Evolutionary conservation across 1,284 basidiomycete genomes (phyloP), one percentile per base, ranked within the genome.

Genomic region (Malassezia yamatoensis): DNA sequence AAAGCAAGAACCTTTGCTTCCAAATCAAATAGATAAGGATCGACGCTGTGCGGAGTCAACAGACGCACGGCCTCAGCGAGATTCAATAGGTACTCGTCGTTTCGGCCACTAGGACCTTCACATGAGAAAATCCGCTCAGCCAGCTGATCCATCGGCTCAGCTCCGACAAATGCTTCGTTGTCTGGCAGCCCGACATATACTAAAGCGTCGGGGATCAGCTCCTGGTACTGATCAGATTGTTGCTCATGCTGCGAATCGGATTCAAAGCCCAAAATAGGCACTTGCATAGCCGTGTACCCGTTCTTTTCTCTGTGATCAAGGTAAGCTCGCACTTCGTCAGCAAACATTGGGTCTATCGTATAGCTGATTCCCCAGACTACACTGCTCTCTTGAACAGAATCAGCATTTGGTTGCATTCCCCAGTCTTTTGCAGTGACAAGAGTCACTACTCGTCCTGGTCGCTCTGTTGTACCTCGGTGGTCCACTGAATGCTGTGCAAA

Each of bases 401-500:
- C 60, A 8, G 59, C 47, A 36, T 50, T 50, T 34, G 58, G 50
- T n/a, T 62, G 54, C 15, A 52, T 53, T 20, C 65, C 61, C 88
- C 88, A 91, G 53, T 89, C 85, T 71, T 84, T 81, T 55, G 86
- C 84, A 66, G 86, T 84, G n/a, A 90, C 79, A 3, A 91, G 78
- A 1, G 88, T 91, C 5, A 89, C 88, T 2, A 89, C 88, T n/a
- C 88, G 78, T 4, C 88, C 88, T 5, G 72, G 72, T 2, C 64
- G 58, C 38, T 58, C 54, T 10, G 64, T 68, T 1, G 70, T 72
- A 41, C 72, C 72, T n/a, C 74, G 49, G 49, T 91, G 88, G 66
- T 91, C 88, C 75, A 87, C 86, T 49, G 86, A 89, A 71, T 81
- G 81, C 75, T 90, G 88, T 0, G 88, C 86, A 67, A 91, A 91